Evolutionary conservation across 495 filamentous ascomycete genomes (phyloP), one percentile per base, ranked within the genome.

Genomic region (Neurospora sp.): DNA sequence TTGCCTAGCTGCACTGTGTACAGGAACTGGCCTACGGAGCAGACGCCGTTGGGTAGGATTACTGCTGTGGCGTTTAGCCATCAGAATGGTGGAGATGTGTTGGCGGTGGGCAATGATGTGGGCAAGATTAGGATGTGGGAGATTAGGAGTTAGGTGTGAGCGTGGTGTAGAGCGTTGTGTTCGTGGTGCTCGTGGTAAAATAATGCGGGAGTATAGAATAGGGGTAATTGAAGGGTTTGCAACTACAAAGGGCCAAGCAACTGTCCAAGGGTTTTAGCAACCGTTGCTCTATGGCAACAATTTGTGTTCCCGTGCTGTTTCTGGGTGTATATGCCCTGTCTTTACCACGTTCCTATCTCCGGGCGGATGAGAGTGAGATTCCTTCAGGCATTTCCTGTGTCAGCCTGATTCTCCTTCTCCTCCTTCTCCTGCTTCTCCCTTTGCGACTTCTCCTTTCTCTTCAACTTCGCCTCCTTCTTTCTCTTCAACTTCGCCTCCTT

Each of bases 1-100:
- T 83, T 99, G 76, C 95, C 95, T 2, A 92, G 88, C 73, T 97
- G 93, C 79, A 96, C 94, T 3, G 94, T 98, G 18, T 99, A 96
- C 85, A 89, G 89, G 77, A 98, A 99, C 82, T 99, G 96, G 96
- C 96, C 96, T 27, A 99, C 96, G 48, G 87, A 88, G 46, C 89
- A 90, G 80, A 99, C 96, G 72, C 95, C 96, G 11, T 79, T 99
- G 73, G 96, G 96, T 0, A 86, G 93, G 40, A 90, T 98, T 71
- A 92, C 91, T 4, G 87, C 90, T 2, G 89, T 97, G 66, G 91
- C 93, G 23, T 94, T 94, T 77, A 89, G 87, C n/a, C 88, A 88
- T 8, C 82, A 84, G 70, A 91, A 89, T 39, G 54, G 54, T 18
- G 54, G 54, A 1, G 88, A 92, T 76, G 84, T 94, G 76, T 78